Evolutionary conservation across 805 yeast species (phyloP).

Genomic region (Clavispora vitiphila): DNA sequence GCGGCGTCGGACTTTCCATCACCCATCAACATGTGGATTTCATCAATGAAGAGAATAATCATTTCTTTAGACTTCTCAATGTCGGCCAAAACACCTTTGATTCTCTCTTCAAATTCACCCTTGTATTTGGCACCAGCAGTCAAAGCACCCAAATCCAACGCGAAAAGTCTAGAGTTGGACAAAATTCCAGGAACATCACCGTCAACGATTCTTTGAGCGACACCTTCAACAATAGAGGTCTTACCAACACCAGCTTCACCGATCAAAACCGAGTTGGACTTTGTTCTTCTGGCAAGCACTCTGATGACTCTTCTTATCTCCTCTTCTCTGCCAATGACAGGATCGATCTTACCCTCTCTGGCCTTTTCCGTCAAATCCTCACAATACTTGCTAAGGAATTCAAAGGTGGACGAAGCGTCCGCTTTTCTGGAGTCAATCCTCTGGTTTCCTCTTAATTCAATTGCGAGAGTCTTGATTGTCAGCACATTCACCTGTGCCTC

Average conservation of each 20-base stretch:
- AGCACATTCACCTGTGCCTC: slow-evolving; percentile 66
- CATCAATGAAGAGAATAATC: slow-evolving; percentile 92
- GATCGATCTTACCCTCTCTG: slow-evolving; percentile 90
- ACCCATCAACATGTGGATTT: slow-evolving; percentile 99
- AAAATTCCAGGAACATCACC: slow-evolving; percentile 90
- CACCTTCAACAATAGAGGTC: slow-evolving; percentile 97
- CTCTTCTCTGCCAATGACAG: slow-evolving; percentile 98
- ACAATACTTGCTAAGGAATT: slow-evolving; percentile 85
- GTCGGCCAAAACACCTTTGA: slow-evolving; percentile 93
- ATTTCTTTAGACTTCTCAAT: slow-evolving; percentile 81
- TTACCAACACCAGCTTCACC: slow-evolving; percentile 99
- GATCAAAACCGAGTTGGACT: slow-evolving; percentile 91
- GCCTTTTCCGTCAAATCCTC: slow-evolving; percentile 92
- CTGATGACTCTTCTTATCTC: slow-evolving; percentile 94
- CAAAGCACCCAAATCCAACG: slow-evolving; percentile 91
- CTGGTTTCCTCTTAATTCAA: slow-evolving; percentile 81
- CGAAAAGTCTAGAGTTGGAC: slow-evolving; percentile 73
- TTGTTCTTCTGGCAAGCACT: slow-evolving; percentile 93
- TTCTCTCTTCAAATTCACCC: slow-evolving; percentile 97
- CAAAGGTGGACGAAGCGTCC: slow-evolving; percentile 79
- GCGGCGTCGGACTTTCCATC: slow-evolving; percentile 98
- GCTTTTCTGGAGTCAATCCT: slow-evolving; percentile 92
- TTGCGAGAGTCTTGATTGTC: slow-evolving; percentile 70
- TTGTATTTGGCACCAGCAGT: slow-evolving; percentile 99
- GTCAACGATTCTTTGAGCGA: slow-evolving; percentile 94